Evolutionary conservation across 768 basidiomycete species (phyloP).

Genomic region (Pholiota molesta): DNA sequence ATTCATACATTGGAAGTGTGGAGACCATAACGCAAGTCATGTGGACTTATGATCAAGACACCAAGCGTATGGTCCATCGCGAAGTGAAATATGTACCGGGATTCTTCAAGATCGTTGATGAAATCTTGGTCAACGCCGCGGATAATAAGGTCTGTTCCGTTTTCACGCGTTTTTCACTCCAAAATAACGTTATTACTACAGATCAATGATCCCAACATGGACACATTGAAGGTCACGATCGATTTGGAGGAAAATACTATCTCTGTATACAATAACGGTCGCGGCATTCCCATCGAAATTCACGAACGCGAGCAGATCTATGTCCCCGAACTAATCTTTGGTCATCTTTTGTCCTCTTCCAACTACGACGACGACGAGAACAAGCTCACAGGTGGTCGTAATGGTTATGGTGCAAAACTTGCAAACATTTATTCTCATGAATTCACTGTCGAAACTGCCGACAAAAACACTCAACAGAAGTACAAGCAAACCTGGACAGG

Average conservation of each 20-base stretch:
- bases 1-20: constrained; percentile 96
- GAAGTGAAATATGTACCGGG: constrained; percentile 94
- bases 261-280: constrained; percentile 94
- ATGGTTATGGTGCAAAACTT: constrained; percentile 97
- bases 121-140: constrained; percentile 98
- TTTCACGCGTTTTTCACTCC: neutral
- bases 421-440: constrained; percentile 98
- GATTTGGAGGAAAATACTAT: constrained; percentile 84
- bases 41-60: constrained; percentile 92
- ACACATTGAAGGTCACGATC: constrained; percentile 86
- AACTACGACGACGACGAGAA: constrained; percentile 99
- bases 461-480: constrained; percentile 83
- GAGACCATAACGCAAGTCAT: constrained; percentile 85
- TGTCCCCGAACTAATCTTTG: constrained; percentile 97
- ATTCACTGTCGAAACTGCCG: constrained; percentile 95
- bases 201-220: constrained; percentile 94
- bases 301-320: constrained; percentile 92
- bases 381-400: constrained; percentile 97
- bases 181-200: constrained; percentile 31
- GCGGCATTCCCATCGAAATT: constrained; percentile 96
- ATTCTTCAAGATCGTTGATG: constrained; percentile 99
- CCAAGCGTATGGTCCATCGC: constrained; percentile 80
- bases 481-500: constrained; percentile 94
- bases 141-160: constrained; percentile 86
- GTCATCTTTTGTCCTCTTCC: constrained; percentile 89